phyloP scores from a whole-genome alignment of 306 rosid species.

The Morella rubra region DNA sequence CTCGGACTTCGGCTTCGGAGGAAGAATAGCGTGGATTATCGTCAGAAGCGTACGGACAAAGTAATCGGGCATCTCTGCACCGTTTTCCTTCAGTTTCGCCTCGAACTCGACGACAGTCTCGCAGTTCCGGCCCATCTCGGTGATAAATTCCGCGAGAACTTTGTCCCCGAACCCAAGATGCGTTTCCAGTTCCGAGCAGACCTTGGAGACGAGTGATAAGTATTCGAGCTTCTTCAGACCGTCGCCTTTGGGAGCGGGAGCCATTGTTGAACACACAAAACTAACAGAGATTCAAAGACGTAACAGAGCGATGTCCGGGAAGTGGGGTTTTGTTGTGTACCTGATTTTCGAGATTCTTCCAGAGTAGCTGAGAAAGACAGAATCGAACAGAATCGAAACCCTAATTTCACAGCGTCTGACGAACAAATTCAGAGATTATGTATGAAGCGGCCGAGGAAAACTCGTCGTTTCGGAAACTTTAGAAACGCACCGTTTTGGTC shows the following conservation, averaged over 20 bases:
- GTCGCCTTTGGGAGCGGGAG: conserved; percentile 34
- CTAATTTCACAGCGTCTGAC: neutral
- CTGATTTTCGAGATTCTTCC: neutral
- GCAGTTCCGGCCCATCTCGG: conserved; percentile 58
- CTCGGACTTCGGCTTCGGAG: conserved; percentile 47
- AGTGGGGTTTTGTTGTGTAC: neutral
- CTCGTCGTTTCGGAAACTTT: too few relatives aligned
- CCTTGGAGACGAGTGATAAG: conserved; percentile 76
- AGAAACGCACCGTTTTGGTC: too few relatives aligned
- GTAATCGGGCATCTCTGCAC: conserved; percentile 71
- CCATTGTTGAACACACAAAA: conserved; percentile 37
- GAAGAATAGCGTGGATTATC: conserved; percentile 68
- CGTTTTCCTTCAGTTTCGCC: conserved; percentile 59
- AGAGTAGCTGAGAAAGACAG: neutral
- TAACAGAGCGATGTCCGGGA: neutral
- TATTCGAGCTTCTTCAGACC: conserved; percentile 68
- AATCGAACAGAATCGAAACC: neutral
- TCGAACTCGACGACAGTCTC: conserved; percentile 63
- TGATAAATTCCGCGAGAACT: conserved; percentile 72
- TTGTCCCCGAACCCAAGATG: conserved; percentile 74
- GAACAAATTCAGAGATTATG: too few relatives aligned
- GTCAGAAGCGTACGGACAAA: conserved; percentile 60
- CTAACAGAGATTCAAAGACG: neutral
- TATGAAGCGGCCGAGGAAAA: too few relatives aligned
- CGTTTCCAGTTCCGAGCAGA: conserved; percentile 71